phyloP scores from a whole-genome alignment of 805 yeast species.

The Ogataea kodamae region DNA sequence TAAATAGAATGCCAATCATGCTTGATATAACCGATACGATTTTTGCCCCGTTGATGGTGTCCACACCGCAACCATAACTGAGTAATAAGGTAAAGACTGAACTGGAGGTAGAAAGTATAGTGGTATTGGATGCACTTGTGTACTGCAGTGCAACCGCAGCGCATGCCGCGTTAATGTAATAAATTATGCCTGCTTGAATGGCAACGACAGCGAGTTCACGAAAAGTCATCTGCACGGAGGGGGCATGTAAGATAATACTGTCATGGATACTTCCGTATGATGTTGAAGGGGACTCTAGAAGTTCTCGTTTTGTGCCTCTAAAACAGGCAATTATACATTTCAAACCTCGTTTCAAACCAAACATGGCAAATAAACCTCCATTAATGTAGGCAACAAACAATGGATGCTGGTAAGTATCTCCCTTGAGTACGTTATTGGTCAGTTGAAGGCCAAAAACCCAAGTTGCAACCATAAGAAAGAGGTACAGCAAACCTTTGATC shows the following conservation, averaged over 20 bases:
- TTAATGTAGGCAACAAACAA: slow-evolving; percentile 43
- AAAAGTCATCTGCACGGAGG: slow-evolving; percentile 20
- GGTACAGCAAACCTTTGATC: slow-evolving; percentile 41
- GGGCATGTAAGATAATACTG: slow-evolving; percentile 20
- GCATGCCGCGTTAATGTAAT: slow-evolving; percentile 39
- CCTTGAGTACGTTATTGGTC: slow-evolving; percentile 47
- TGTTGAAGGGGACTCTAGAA: neutral
- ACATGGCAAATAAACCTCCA: slow-evolving; percentile 46
- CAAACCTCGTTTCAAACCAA: slow-evolving; percentile 39
- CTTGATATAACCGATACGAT: slow-evolving; percentile 42
- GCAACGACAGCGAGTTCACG: slow-evolving; percentile 38
- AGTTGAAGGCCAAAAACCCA: slow-evolving; percentile 51
- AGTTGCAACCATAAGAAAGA: slow-evolving; percentile 40
- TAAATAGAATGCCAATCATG: slow-evolving; percentile 43
- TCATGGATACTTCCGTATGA: slow-evolving; percentile 7
- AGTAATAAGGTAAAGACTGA: slow-evolving; percentile 48
- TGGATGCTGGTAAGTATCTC: slow-evolving; percentile 47
- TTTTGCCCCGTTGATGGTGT: slow-evolving; percentile 40
- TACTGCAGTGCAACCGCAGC: slow-evolving; percentile 42
- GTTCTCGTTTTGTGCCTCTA: slow-evolving; percentile 4
- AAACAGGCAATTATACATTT: slow-evolving; percentile 1
- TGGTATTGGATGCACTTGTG: slow-evolving; percentile 52
- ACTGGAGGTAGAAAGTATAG: slow-evolving; percentile 49
- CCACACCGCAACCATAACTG: slow-evolving; percentile 41
- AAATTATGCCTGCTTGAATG: slow-evolving; percentile 38